Conservation (phyloP, 108 stramenopile genomes). For the Skeletonema menzelii region DNA sequence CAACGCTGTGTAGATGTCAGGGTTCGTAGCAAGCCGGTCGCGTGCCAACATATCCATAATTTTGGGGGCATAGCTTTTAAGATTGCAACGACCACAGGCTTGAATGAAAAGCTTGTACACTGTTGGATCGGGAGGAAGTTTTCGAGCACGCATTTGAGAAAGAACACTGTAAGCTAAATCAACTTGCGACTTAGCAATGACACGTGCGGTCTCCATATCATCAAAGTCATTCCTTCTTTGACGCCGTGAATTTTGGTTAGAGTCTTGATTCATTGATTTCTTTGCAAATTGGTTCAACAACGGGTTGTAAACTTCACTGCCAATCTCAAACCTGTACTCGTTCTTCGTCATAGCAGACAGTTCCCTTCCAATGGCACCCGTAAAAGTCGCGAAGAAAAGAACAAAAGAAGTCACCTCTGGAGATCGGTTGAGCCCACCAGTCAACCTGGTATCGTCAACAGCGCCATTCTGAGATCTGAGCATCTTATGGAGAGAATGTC, state of each 20-base stretch:
- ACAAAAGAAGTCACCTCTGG: slow-evolving; percentile 69
- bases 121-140: slow-evolving; percentile 58
- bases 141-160: slow-evolving; percentile 50
- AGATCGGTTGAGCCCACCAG: slow-evolving; percentile 51
- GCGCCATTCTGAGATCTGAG: slow-evolving; percentile 39
- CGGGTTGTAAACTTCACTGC: neutral
- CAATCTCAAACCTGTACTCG: slow-evolving; percentile 1
- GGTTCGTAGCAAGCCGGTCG: slow-evolving; percentile 63
- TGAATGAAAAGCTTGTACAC: slow-evolving; percentile 76
- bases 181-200: slow-evolving; percentile 72
- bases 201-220: slow-evolving; percentile 72
- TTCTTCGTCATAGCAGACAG: slow-evolving; percentile 19
- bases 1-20: slow-evolving; percentile 65
- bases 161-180: slow-evolving; percentile 77
- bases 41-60: slow-evolving; percentile 68
- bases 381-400: slow-evolving; percentile 74
- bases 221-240: slow-evolving; percentile 8
- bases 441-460: slow-evolving; percentile 9
- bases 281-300: neutral
- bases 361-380: slow-evolving; percentile 67
- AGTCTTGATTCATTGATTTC: neutral
- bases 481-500: slow-evolving; percentile 48
- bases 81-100: slow-evolving; percentile 78
- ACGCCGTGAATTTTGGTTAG: neutral
- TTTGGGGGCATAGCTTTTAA: slow-evolving; percentile 60